Evolutionary conservation across 176 grass and related monocot species (phyloP).

Genomic region (Saccharum officinarum): DNA sequence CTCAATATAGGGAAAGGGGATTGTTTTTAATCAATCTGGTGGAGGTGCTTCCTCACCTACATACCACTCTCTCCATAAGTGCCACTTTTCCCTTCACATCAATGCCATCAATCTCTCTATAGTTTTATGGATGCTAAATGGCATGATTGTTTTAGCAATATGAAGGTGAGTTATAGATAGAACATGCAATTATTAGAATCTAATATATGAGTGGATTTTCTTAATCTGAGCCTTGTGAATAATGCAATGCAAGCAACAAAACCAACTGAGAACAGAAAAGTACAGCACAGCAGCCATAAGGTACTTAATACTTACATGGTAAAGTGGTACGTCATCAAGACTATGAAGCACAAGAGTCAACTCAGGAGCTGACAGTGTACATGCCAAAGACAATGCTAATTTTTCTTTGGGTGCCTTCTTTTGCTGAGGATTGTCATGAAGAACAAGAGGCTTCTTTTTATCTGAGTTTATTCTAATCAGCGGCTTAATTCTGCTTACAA

Average conservation of each 20-base stretch:
- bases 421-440: constrained; percentile 63
- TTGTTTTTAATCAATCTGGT: too few species aligned
- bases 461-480: constrained; percentile 54
- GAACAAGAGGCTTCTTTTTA: constrained; percentile 77
- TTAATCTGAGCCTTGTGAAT: neutral
- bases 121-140: neutral
- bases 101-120: neutral
- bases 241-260: constrained; percentile 27
- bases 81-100: neutral
- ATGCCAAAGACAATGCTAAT: constrained; percentile 59
- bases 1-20: too few species aligned
- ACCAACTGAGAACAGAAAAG: neutral
- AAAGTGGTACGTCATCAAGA: constrained; percentile 63
- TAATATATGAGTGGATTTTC: neutral
- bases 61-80: neutral
- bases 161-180: constrained; percentile 10
- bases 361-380: constrained; percentile 61
- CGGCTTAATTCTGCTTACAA: constrained; percentile 84
- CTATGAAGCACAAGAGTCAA: constrained; percentile 72
- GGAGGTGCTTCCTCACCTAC: neutral
- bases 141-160: neutral
- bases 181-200: constrained; percentile 8
- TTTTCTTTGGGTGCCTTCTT: constrained; percentile 51
- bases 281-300: constrained; percentile 32
- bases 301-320: constrained; percentile 79